Percentiles rank a stretch among this genome's conserved stretches.
Evolutionary conservation across 768 basidiomycete genomes (phyloP).

Genomic region (Rhizopogon vesiculosus): DNA sequence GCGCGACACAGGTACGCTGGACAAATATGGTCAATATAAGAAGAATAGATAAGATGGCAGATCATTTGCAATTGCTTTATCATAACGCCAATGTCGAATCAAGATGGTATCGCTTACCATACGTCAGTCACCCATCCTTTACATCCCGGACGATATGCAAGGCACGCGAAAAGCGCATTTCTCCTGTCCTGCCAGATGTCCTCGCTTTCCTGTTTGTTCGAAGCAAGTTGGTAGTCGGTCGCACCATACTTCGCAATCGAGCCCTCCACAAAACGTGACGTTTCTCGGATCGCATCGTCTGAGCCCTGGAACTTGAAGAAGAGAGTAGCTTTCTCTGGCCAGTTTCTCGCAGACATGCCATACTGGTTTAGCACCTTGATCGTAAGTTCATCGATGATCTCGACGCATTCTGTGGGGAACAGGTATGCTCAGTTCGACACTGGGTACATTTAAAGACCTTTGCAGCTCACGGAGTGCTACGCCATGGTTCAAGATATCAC

Average conservation of each 20-base stretch:
- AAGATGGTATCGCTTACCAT: slow-evolving; percentile 12
- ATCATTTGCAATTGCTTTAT: background rate
- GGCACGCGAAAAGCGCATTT: slow-evolving; percentile 19
- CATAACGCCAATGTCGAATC: background rate
- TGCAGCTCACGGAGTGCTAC: slow-evolving; percentile 20
- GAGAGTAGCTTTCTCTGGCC: slow-evolving; percentile 30
- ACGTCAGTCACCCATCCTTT: slow-evolving; percentile 39
- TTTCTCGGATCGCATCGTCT: slow-evolving; percentile 25
- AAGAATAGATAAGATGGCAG: background rate
- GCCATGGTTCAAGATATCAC: slow-evolving; percentile 31
- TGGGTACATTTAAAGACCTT: background rate
- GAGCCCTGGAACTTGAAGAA: slow-evolving; percentile 44
- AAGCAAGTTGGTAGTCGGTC: slow-evolving; percentile 32
- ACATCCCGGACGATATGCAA: slow-evolving; percentile 28
- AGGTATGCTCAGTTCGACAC: background rate
- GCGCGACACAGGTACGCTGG: slow-evolving; percentile 28
- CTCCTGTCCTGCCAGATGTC: slow-evolving; percentile 33
- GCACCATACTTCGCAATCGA: slow-evolving; percentile 34
- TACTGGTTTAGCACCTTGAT: slow-evolving; percentile 22
- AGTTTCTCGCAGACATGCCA: slow-evolving; percentile 22
- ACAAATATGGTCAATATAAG: background rate
- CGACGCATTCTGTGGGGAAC: slow-evolving; percentile 33
- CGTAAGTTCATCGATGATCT: slow-evolving; percentile 36
- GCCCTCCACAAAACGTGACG: slow-evolving; percentile 25
- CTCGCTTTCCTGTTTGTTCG: slow-evolving; percentile 31